Evolutionary conservation across 129 eudicot species (phyloP), one percentile per base, ranked within the genome.

Genomic region (Solidago caesia): DNA sequence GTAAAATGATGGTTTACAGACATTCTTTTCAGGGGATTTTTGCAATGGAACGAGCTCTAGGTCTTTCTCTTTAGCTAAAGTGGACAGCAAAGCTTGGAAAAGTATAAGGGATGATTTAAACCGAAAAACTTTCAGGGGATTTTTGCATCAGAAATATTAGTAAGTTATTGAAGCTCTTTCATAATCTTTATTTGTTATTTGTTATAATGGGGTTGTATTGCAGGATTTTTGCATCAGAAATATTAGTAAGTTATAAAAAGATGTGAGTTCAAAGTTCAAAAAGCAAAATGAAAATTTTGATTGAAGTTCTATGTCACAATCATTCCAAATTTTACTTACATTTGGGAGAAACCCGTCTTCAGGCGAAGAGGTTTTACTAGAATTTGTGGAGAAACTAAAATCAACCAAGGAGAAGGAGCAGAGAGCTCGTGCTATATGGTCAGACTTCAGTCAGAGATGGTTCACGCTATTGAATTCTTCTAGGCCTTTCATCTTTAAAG

Each of bases 381-480:
- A 85, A 70, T 91, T 88, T 25, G 68, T 80, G 2, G 89, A 84
- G 57, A 89, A 75, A n/a, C 29, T 87, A 5, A 71, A 55, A 58
- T 8, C 79, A 0, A 59, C 61, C 14, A 63, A 72, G 16, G 87
- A 77, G 2, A 83, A 83, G 6, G 94, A 88, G 42, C 82, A 73
- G 66, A 82, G 43, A 52, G 70, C 71, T 1, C 79, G 67, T 2
- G 96, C 96, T 13, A 65, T 87, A 12, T 94, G 99, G 97, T 80
- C 96, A 0, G 97, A 94, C 73, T 91, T 91, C 7, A 94, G 96
- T 79, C 92, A 87, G 49, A 84, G 87, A 79, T 84, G 96, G 90
- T 95, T 91, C 66, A 95, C 99, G 1, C 72, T 91, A 1, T 21
- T 91, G 87, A 96, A 86, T 12, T 85, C 96, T 0, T 91, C 94